Conservation (phyloP, 148 eudicot genomes). For the Rhododendron molle region DNA sequence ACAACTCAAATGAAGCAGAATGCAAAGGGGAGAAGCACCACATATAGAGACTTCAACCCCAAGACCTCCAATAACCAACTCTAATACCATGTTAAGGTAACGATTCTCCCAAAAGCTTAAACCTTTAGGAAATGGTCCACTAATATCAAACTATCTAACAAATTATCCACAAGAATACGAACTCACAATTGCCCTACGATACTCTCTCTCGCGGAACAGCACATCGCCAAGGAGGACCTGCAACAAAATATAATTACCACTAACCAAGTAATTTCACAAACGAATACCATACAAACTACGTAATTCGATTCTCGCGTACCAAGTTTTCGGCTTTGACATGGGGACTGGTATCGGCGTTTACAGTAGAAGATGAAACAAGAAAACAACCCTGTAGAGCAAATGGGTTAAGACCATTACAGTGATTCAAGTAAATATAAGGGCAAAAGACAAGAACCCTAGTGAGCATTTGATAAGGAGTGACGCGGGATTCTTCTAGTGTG, state of each 20-base stretch:
- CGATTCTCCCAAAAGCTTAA: neutral
- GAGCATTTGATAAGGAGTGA: neutral
- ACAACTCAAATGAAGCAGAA: neutral
- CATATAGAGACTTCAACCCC: neutral
- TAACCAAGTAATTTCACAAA: neutral
- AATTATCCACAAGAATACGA: neutral
- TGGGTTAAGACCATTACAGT: neutral
- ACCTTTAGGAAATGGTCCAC: neutral
- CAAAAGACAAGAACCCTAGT: slow-evolving; percentile 3
- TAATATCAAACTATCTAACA: neutral
- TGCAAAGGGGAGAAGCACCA: neutral
- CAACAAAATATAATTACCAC: neutral
- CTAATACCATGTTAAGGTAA: neutral
- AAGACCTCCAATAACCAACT: neutral
- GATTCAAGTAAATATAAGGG: neutral
- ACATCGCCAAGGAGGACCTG: slow-evolving; percentile 94
- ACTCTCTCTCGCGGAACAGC: slow-evolving; percentile 64
- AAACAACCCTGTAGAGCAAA: slow-evolving; percentile 53
- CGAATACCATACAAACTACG: neutral
- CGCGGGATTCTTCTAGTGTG: neutral
- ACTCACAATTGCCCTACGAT: slow-evolving; percentile 86
- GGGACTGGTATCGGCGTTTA: slow-evolving; percentile 50
- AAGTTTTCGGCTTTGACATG: slow-evolving; percentile 75
- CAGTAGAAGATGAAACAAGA: slow-evolving; percentile 67
- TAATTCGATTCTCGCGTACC: slow-evolving; percentile 28